phyloP scores from a whole-genome alignment of 169 alveolate species.

The Babesia ovata region DNA sequence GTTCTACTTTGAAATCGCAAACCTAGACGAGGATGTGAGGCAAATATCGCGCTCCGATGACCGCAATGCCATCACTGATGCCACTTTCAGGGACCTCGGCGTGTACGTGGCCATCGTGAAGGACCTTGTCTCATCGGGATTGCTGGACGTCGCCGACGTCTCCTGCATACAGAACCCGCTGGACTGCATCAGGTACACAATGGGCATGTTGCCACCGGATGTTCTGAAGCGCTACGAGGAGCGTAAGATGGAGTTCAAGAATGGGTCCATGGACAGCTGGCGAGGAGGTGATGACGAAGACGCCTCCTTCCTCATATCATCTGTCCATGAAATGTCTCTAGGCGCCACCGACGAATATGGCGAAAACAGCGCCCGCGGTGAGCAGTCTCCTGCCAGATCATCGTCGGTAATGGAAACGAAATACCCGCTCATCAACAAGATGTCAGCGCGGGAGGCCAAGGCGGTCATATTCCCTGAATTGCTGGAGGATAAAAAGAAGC shows the following conservation, averaged over 20 bases:
- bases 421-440: slow-evolving; percentile 57
- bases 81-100: slow-evolving; percentile 47
- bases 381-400: background rate
- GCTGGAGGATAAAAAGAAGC: slow-evolving; percentile 78
- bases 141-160: slow-evolving; percentile 47
- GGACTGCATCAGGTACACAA: slow-evolving; percentile 65
- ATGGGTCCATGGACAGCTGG: slow-evolving; percentile 20
- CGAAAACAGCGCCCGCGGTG: slow-evolving; percentile 1
- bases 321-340: slow-evolving; percentile 31
- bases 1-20: slow-evolving; percentile 85
- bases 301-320: slow-evolving; percentile 30
- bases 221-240: slow-evolving; percentile 51
- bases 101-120: slow-evolving; percentile 66
- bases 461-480: slow-evolving; percentile 77
- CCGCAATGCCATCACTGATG: background rate
- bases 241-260: slow-evolving; percentile 9
- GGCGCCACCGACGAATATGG: slow-evolving; percentile 11
- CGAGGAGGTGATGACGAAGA: slow-evolving; percentile 5
- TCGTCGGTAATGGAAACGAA: slow-evolving; percentile 17
- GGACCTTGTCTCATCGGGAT: slow-evolving; percentile 48
- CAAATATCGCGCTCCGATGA: slow-evolving; percentile 5
- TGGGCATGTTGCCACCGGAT: slow-evolving; percentile 68
- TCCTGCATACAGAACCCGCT: slow-evolving; percentile 61
- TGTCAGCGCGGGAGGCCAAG: slow-evolving; percentile 60
- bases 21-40: slow-evolving; percentile 83